Conservation (phyloP, 805 yeast species). For the Wickerhamomyces bovis region DNA sequence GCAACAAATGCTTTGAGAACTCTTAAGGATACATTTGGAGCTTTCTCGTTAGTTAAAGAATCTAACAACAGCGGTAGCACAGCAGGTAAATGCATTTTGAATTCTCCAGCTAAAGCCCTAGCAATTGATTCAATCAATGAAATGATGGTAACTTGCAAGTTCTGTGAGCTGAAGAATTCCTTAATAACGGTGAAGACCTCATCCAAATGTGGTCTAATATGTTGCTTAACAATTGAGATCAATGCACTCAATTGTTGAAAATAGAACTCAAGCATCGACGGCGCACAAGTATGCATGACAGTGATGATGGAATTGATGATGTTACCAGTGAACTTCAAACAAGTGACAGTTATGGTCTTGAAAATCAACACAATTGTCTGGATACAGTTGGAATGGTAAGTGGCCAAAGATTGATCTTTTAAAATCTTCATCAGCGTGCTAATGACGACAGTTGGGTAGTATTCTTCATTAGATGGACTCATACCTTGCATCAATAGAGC, state of each 20-base stretch:
- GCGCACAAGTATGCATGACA: slow-evolving; percentile 80
- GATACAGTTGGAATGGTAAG: slow-evolving; percentile 88
- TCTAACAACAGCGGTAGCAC: slow-evolving; percentile 71
- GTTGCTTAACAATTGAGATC: slow-evolving; percentile 79
- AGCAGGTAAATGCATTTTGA: slow-evolving; percentile 74
- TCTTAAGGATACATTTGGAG: slow-evolving; percentile 59
- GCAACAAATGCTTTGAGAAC: slow-evolving; percentile 79
- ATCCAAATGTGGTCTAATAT: slow-evolving; percentile 75
- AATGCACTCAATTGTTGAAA: slow-evolving; percentile 83
- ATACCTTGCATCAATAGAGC: slow-evolving; percentile 88
- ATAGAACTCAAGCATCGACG: slow-evolving; percentile 75
- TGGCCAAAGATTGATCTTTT: slow-evolving; percentile 75
- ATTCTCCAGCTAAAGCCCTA: slow-evolving; percentile 84
- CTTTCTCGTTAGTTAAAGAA: slow-evolving; percentile 67
- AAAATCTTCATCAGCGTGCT: slow-evolving; percentile 76
- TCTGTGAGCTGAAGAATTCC: slow-evolving; percentile 59
- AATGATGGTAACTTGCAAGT: slow-evolving; percentile 73
- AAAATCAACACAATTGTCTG: slow-evolving; percentile 91
- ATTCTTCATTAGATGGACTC: slow-evolving; percentile 89
- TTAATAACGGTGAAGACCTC: slow-evolving; percentile 70
- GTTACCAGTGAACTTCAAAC: slow-evolving; percentile 83
- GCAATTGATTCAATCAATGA: slow-evolving; percentile 80
- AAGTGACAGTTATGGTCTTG: slow-evolving; percentile 80
- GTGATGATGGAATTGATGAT: slow-evolving; percentile 82
- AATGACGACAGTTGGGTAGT: slow-evolving; percentile 92